Percentiles rank a stretch among this genome's conserved stretches.
These are phyloP conservation scores for Melaleuca alternifolia DNA, from an alignment of 345 rosid genomes.

Conservation along the genomic window DNA sequence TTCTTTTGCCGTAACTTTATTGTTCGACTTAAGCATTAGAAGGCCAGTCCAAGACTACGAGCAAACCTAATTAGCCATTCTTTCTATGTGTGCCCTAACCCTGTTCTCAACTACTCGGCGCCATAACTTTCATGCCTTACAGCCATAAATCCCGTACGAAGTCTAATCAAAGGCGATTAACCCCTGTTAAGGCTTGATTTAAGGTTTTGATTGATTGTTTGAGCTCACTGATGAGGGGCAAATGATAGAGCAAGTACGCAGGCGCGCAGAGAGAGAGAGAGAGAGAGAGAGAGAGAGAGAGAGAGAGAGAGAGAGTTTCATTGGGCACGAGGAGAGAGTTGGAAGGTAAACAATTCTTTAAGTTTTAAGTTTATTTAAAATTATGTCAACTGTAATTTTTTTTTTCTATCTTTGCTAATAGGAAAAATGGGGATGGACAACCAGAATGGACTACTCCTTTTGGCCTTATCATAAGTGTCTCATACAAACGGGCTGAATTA, in stretches of 20 bases:
- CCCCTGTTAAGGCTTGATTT: not conserved
- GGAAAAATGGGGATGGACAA: not conserved
- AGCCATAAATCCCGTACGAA: not conserved
- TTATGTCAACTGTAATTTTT: not conserved
- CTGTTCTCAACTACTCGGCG: not conserved
- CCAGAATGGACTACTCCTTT: not conserved
- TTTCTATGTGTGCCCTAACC: not conserved
- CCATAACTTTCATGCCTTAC: not conserved
- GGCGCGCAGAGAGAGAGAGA: not conserved
- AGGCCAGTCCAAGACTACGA: not conserved
- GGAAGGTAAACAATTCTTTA: not conserved
- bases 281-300: not conserved
- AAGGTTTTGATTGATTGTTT: not conserved
- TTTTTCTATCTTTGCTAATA: not conserved
- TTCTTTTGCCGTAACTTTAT: not conserved
- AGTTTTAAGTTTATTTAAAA: not conserved
- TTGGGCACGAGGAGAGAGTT: not conserved
- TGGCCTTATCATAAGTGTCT: not conserved
- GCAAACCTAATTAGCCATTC: not conserved
- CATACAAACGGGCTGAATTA: not conserved
- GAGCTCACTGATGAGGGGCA: not conserved
- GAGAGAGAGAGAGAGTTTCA: too few relatives aligned
- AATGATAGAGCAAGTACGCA: not conserved
- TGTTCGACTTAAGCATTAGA: not conserved
- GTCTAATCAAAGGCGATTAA: not conserved